These are phyloP conservation scores for Vaccinium macrocarpon DNA, from an alignment of 148 eudicot genomes.

Conservation along the genomic window DNA sequence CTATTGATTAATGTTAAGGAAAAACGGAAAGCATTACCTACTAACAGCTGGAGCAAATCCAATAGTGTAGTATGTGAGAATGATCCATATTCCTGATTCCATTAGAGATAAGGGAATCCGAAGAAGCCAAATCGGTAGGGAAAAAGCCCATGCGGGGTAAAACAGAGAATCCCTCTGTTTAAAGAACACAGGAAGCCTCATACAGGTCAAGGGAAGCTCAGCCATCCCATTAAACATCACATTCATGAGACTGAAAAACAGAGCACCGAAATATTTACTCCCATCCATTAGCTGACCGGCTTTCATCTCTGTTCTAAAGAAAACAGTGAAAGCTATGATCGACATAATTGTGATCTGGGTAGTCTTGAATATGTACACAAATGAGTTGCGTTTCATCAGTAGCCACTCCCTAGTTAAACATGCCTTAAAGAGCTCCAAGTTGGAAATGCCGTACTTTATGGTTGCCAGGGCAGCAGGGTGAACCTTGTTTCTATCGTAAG, in stretches of 20 bases:
- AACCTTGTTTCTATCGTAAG: constrained; percentile 36
- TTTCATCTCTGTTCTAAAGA: constrained; percentile 39
- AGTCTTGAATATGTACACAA: constrained; percentile 57
- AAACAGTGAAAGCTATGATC: constrained; percentile 50
- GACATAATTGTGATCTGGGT: constrained; percentile 52
- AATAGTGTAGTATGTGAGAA: constrained; percentile 46
- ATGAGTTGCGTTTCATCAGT: constrained; percentile 62
- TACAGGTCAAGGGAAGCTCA: constrained; percentile 33
- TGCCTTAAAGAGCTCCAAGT: constrained; percentile 49
- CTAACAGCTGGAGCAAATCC: constrained; percentile 46
- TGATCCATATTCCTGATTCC: constrained; percentile 48
- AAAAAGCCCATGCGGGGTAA: constrained; percentile 51
- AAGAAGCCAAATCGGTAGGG: constrained; percentile 48
- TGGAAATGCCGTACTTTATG: constrained; percentile 51
- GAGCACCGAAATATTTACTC: constrained; percentile 39
- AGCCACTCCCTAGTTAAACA: constrained; percentile 58
- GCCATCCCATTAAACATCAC: constrained; percentile 51
- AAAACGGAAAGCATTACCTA: constrained; percentile 24
- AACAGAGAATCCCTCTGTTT: constrained; percentile 40
- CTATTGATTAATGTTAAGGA: neutral
- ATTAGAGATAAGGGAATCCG: constrained; percentile 42
- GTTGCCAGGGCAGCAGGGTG: constrained; percentile 48
- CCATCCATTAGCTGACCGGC: constrained; percentile 32
- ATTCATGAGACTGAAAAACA: constrained; percentile 42
- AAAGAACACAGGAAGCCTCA: constrained; percentile 41